phyloP scores from a whole-genome alignment of 768 basidiomycete species.

The Boletus sp. region DNA sequence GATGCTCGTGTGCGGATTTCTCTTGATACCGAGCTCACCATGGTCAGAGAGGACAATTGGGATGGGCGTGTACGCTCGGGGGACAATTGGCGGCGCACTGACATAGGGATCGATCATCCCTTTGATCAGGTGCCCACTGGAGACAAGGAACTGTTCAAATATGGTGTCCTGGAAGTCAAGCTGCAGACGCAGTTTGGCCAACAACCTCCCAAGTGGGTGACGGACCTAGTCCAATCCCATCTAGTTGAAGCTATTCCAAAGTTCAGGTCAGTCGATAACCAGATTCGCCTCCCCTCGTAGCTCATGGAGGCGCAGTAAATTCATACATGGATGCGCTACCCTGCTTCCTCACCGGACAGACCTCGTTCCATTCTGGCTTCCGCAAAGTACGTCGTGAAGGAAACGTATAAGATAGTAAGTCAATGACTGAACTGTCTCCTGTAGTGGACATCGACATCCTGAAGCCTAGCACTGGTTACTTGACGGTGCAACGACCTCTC shows the following conservation, averaged over 20 bases:
- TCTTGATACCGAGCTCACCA: constrained; percentile 92
- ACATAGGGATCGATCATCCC: constrained; percentile 90
- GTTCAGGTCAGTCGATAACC: constrained; percentile 62
- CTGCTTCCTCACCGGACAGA: constrained; percentile 90
- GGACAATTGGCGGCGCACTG: constrained; percentile 91
- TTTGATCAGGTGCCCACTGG: constrained; percentile 71
- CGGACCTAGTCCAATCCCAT: constrained; percentile 93
- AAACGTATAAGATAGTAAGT: not conserved
- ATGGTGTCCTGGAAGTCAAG: constrained; percentile 97
- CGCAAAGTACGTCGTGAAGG: constrained; percentile 64
- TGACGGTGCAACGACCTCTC: constrained; percentile 75
- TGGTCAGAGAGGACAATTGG: constrained; percentile 97
- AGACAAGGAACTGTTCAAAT: constrained; percentile 94
- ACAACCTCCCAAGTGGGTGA: constrained; percentile 94
- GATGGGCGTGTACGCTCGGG: constrained; percentile 75
- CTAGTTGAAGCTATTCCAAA: constrained; percentile 97
- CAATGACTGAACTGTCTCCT: not conserved
- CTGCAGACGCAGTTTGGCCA: constrained; percentile 95
- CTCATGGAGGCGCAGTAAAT: constrained; percentile 56
- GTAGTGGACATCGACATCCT: constrained; percentile 93
- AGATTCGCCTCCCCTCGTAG: not conserved
- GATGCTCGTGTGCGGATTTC: constrained; percentile 99
- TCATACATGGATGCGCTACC: constrained; percentile 95
- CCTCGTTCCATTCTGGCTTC: constrained; percentile 97
- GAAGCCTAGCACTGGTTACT: constrained; percentile 82